phyloP scores from a whole-genome alignment of 2,329 filamentous ascomycete genomes.

The Phaeosphaeria sp. region DNA sequence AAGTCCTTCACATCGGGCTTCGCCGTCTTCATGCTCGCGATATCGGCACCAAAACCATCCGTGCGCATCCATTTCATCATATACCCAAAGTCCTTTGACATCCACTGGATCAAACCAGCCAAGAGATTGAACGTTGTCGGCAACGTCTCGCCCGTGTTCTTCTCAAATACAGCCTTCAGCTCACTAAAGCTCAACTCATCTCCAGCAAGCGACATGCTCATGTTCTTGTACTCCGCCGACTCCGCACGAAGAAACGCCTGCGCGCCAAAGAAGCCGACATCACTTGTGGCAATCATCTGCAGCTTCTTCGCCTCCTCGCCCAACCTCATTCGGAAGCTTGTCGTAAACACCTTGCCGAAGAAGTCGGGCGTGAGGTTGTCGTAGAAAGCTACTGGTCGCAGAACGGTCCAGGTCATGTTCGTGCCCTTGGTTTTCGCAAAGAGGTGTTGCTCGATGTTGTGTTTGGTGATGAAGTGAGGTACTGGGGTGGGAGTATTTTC shows the following conservation, averaged over 20 bases:
- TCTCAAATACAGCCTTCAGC: conserved; percentile 51
- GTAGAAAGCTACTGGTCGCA: conserved; percentile 67
- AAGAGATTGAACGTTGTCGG: conserved; percentile 51
- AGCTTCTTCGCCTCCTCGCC: conserved; percentile 32
- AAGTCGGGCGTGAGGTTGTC: conserved; percentile 60
- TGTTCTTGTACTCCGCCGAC: conserved; percentile 49
- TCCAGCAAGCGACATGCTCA: conserved; percentile 55
- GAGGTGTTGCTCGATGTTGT: conserved; percentile 66
- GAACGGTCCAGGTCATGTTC: conserved; percentile 63
- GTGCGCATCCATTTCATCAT: conserved; percentile 58
- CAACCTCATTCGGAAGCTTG: conserved; percentile 35
- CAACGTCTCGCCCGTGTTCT: conserved; percentile 50
- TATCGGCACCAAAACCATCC: conserved; percentile 52
- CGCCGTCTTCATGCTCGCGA: conserved; percentile 44
- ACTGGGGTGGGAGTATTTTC: conserved; percentile 61
- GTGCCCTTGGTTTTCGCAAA: conserved; percentile 44
- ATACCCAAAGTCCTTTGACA: conserved; percentile 44
- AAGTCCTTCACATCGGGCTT: conserved; percentile 55
- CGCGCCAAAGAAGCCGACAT: conserved; percentile 58
- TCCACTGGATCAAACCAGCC: conserved; percentile 37
- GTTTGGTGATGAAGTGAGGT: conserved; percentile 67
- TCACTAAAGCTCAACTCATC: conserved; percentile 55
- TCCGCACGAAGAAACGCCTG: conserved; percentile 50
- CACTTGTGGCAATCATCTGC: conserved; percentile 42
- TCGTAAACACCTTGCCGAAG: conserved; percentile 54